These are phyloP conservation scores for Curvularia lunata DNA, from an alignment of 2,329 filamentous ascomycete genomes.

Conservation along the genomic window DNA sequence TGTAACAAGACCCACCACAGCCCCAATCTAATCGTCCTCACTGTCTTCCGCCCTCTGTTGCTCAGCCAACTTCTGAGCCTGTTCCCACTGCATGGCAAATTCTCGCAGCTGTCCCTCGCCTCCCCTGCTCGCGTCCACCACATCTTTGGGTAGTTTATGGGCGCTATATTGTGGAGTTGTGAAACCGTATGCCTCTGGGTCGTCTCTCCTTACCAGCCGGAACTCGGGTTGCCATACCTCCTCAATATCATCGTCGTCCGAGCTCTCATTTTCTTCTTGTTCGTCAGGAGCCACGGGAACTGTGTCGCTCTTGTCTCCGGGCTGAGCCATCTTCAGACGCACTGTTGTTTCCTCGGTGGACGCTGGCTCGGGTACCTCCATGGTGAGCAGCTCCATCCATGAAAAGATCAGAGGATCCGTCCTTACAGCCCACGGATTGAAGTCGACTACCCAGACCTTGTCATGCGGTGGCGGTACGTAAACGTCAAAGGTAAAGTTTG, in stretches of 20 bases:
- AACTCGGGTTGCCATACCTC: constrained; percentile 74
- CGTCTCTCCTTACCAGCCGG: constrained; percentile 79
- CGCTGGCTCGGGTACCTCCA: constrained; percentile 61
- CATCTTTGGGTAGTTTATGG: constrained; percentile 92
- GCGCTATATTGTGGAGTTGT: constrained; percentile 87
- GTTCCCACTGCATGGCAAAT: constrained; percentile 59
- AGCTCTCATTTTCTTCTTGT: constrained; percentile 27
- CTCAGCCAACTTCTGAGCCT: constrained; percentile 52
- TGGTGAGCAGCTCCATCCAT: constrained; percentile 83
- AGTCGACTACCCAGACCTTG: constrained; percentile 84
- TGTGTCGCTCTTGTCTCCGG: constrained; percentile 11
- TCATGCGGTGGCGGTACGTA: constrained; percentile 82
- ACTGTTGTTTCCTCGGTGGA: constrained; percentile 31
- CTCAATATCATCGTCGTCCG: constrained; percentile 59
- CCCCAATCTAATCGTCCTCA: constrained; percentile 37
- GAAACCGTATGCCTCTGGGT: constrained; percentile 88
- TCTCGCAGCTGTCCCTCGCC: constrained; percentile 77
- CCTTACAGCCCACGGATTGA: constrained; percentile 90
- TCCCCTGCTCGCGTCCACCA: constrained; percentile 71
- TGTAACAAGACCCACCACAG: background rate
- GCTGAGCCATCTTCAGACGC: constrained; percentile 30
- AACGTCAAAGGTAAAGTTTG: constrained; percentile 87
- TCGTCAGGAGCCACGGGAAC: background rate
- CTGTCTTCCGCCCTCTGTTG: constrained; percentile 50
- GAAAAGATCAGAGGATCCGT: constrained; percentile 90